Base-by-base conservation (phyloP, 345 rosid species). In the Heritiera fomes region DNA sequence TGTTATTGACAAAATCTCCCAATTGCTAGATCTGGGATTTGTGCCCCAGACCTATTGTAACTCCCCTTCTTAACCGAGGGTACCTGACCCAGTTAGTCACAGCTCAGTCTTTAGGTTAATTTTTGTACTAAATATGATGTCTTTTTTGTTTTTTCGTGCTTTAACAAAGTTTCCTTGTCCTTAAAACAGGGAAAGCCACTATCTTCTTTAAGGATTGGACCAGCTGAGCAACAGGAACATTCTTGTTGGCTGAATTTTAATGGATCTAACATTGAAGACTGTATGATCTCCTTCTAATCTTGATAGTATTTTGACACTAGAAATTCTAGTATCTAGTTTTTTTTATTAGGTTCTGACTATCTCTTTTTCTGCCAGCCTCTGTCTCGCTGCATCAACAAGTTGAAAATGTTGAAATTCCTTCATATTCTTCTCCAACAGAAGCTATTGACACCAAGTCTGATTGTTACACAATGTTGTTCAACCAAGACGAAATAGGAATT, bases 151-250 rank as follows among this genome's bases (percentile, higher is more conserved):
- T 46, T 68, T 28, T 13, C 56, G 32, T 50, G 20, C 41, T 28
- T 15, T 28, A 47, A 49, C 20, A 41, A 70, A 70, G 59, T 15
- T 81, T 28, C 15, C 28, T 49, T 49, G 40, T 14, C 59, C 43
- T 70, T 70, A 7, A 77, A 75, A 59, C 88, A 93, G 92, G 88
- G 83, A 86, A 87, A 83, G 75, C 80, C 75, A 61, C 77, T 72
- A 73, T 79, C 88, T 82, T 85, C 87, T 71, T 75, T 79, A 14
- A 53, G 74, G 45, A 83, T 30, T 40, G 82, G 83, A 83, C 71
- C 80, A 20, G 53, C 78, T 69, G 88, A 85, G 79, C 12, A 82
- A 50, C 84, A 82, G 79, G 83, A 79, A 30, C 82, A 45, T 50
- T 75, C 77, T 55, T 41, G n/a, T 68, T 89, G 87, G 90, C 72